A percentile compares a stretch with the other conserved stretches of the same genome.
These are phyloP conservation scores for Apostasia ramifera DNA, from an alignment of 106 monocot genomes.

Conservation along the genomic window DNA sequence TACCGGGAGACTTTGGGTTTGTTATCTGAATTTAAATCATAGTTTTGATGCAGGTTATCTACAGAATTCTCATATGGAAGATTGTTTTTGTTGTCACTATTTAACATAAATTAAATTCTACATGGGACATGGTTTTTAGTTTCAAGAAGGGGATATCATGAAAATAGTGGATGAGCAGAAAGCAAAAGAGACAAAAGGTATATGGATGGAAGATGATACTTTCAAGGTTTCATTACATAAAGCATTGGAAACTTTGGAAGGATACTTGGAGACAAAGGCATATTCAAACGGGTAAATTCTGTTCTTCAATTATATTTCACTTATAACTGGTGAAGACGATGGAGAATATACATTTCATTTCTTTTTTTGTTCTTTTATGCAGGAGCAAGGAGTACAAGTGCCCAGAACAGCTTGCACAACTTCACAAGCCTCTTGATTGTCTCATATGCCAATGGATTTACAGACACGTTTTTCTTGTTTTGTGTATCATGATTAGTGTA, in stretches of 20 bases:
- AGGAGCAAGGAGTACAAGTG: constrained; percentile 65
- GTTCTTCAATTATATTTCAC: background rate
- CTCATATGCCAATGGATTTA: constrained; percentile 42
- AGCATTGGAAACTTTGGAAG: constrained; percentile 36
- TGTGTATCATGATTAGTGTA: constrained; percentile 38
- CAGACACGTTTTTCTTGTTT: constrained; percentile 23
- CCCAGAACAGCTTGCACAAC: constrained; percentile 46
- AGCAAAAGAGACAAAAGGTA: constrained; percentile 10
- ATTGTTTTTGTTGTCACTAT: background rate
- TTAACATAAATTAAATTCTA: no score
- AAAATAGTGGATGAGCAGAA: constrained; percentile 48
- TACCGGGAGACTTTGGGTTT: constrained; percentile 77
- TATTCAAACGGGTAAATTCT: constrained; percentile 32
- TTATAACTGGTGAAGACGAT: background rate
- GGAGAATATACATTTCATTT: background rate
- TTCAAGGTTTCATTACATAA: constrained; percentile 34
- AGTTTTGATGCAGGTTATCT: constrained; percentile 34
- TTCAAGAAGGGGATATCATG: constrained; percentile 52
- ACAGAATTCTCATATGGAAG: constrained; percentile 18
- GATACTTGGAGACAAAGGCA: constrained; percentile 44
- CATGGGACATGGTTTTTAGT: constrained; percentile 36
- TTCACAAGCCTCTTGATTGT: constrained; percentile 45
- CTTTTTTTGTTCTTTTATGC: constrained; percentile 1
- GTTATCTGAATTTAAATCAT: constrained; percentile 43
- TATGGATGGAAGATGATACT: constrained; percentile 25